Conservation (phyloP, 2,329 filamentous ascomycete genomes). For the Exophiala lecanii-corni region DNA sequence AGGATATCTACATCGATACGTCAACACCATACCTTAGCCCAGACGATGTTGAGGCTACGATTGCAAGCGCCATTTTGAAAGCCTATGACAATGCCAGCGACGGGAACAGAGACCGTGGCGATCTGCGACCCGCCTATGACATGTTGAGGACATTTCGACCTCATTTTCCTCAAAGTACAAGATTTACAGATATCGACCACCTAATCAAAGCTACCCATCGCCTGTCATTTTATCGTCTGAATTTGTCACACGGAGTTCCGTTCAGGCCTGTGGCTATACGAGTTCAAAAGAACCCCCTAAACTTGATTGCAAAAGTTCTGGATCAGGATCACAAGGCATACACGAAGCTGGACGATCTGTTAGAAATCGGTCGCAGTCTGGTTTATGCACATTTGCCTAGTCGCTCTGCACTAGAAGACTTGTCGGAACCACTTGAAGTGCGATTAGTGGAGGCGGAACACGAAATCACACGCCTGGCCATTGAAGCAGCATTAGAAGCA, state of each 20-base stretch:
- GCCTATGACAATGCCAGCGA: slow-evolving; percentile 63
- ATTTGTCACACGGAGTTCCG: slow-evolving; percentile 59
- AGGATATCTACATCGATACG: slow-evolving; percentile 36
- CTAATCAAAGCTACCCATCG: slow-evolving; percentile 59
- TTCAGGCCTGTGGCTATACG: slow-evolving; percentile 64
- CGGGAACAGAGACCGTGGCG: slow-evolving; percentile 58
- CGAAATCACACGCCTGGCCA: slow-evolving; percentile 44
- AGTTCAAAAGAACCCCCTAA: slow-evolving; percentile 57
- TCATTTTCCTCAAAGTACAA: slow-evolving; percentile 37
- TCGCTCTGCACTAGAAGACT: slow-evolving; percentile 7
- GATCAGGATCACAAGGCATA: slow-evolving; percentile 59
- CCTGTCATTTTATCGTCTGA: slow-evolving; percentile 61
- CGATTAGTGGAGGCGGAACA: slow-evolving; percentile 37
- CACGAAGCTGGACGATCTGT: slow-evolving; percentile 59
- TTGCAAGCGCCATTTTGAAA: slow-evolving; percentile 50
- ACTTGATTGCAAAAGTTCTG: slow-evolving; percentile 55
- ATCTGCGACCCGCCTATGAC: slow-evolving; percentile 58
- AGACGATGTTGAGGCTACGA: slow-evolving; percentile 47
- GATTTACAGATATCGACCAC: slow-evolving; percentile 44
- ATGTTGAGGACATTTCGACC: slow-evolving; percentile 44
- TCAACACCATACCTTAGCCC: slow-evolving; percentile 35
- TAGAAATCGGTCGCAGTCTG: slow-evolving; percentile 57
- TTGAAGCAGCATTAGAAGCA: slow-evolving; percentile 40
- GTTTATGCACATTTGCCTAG: slow-evolving; percentile 42
- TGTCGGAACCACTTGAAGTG: slow-evolving; percentile 15